Conservation (phyloP, 2,329 filamentous ascomycete species). For the Sporothrix euskadiensis region DNA sequence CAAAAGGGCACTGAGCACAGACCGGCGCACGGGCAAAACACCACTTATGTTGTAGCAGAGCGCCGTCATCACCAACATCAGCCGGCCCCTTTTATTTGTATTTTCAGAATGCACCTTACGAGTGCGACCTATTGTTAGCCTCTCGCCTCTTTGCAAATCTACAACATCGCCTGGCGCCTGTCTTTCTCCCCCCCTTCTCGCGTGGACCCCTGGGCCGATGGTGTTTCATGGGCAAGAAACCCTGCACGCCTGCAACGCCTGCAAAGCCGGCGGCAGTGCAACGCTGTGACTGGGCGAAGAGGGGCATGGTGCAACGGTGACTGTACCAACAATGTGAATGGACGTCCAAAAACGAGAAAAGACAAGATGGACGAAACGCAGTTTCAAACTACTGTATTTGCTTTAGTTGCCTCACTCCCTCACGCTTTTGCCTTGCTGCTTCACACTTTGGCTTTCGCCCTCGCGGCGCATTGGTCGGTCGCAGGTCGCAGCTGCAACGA, state of each 20-base stretch:
- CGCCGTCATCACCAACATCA: not conserved
- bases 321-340: not conserved
- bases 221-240: constrained; percentile 21
- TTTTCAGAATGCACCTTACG: not conserved
- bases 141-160: not conserved
- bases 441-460: not conserved
- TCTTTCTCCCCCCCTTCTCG: not conserved
- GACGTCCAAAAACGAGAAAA: not conserved
- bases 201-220: constrained; percentile 17
- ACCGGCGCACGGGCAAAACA: constrained; percentile 11
- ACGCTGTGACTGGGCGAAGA: constrained; percentile 11
- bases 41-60: not conserved
- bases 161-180: not conserved
- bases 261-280: constrained; percentile 8
- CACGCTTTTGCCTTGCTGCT: not conserved
- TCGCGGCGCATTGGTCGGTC: not conserved
- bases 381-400: not conserved
- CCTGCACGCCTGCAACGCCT: constrained; percentile 12
- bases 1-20: constrained; percentile 1
- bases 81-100: not conserved
- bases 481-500: constrained; percentile 1
- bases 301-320: constrained; percentile 10
- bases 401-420: not conserved
- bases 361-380: not conserved
- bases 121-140: not conserved